Evolutionary conservation across 257 asterid species (phyloP), one percentile per base, ranked within the genome.

Genomic region (Craterostigma plantagineum): DNA sequence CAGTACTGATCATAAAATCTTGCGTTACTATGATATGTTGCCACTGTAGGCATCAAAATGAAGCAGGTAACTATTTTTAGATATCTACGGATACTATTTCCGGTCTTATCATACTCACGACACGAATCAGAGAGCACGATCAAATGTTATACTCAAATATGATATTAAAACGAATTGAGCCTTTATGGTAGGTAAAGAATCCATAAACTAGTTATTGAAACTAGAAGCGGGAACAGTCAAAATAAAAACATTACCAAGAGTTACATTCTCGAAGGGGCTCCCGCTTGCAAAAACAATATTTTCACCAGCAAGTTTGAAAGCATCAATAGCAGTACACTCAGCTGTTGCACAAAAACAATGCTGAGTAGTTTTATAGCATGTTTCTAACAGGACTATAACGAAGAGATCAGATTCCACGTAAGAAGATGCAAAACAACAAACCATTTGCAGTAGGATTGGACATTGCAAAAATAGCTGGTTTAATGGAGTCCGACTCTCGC

Each of bases 391-490:
- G 48, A 42, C 23, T 44, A 46, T 48, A 35, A 54, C 14, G 30
- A 23, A 23, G 30, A 6, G 30, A 23, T 23, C 4, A 23, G 30
- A 23, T 23, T 23, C 30, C 30, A 23, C 30, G 6, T 23, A 23
- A 23, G 30, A 23, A 23, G 30, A 2, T 23, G 30, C 23, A n/a
- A n/a, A n/a, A n/a, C n/a, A 30, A 56, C 74, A 59, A 67, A 90
- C 99, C 99, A 64, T 90, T 90, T 58, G 67, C 52, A 15, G 94
- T 90, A 55, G 99, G 99, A 75, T 90, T 90, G 37, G 99, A 90
- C 99, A 90, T 90, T 11, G 99, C 96, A 52, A 90, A 90, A 16
- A 90, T 77, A 56, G 96, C 92, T 50, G 99, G 99, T 64, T 78
- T 90, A 15, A 42, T 43, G 54, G 92, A 83, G 63, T 75, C 94